Percentiles rank a stretch among this genome's conserved stretches.
Conservation (phyloP, 208 protist genomes). For the Giardia duodenalis region DNA sequence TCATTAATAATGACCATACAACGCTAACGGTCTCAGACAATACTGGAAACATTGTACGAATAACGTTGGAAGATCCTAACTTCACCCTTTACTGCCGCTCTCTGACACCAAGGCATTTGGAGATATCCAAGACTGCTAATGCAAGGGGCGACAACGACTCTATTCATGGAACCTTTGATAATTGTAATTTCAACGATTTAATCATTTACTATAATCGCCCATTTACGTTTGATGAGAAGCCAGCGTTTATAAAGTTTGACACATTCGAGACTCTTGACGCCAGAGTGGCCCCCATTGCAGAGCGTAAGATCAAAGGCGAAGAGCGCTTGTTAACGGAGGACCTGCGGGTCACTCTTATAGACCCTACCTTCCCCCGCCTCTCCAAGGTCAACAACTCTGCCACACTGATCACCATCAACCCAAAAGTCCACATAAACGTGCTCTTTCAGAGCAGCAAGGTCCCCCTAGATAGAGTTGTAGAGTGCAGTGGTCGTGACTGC, state of each 20-base stretch:
- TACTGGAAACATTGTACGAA: background rate
- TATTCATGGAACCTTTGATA: background rate
- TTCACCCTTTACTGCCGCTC: background rate
- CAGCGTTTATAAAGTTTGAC: background rate
- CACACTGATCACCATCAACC: background rate
- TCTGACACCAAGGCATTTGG: background rate
- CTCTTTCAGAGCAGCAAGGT: background rate
- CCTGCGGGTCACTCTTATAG: background rate
- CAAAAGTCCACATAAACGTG: background rate
- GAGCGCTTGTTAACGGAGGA: background rate
- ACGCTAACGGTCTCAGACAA: background rate
- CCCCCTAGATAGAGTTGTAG: background rate
- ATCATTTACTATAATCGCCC: background rate
- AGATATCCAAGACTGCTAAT: too few relatives aligned
- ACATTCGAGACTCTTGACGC: background rate
- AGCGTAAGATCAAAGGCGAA: background rate
- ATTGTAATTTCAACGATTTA: background rate
- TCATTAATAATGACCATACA: background rate
- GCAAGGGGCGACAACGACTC: too few relatives aligned
- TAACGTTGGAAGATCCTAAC: background rate
- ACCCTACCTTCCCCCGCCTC: background rate
- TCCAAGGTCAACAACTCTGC: background rate
- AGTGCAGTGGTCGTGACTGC: background rate
- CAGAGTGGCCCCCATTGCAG: background rate
- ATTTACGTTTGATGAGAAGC: background rate